Percentiles rank a stretch among this genome's conserved stretches.
Evolutionary conservation across 106 monocot genomes (phyloP).

Genomic region (Cymbidium sinense): DNA sequence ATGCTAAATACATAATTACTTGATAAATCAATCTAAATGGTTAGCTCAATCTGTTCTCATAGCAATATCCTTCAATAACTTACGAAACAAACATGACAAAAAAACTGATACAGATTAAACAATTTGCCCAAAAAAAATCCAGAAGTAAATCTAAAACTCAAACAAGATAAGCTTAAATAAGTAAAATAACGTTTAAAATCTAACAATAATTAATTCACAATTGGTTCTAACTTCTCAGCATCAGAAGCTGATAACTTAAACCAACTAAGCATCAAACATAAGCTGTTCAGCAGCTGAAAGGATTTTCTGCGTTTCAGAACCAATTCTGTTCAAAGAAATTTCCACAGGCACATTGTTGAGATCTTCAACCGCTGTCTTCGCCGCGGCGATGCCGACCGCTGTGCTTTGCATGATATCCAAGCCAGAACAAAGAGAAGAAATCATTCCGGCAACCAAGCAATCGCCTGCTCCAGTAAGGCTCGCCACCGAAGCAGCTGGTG

Average conservation of each 20-base stretch:
- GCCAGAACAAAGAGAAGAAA: conserved; percentile 57
- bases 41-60: too few relatives aligned
- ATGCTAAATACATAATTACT: too few relatives aligned
- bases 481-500: conserved; percentile 53
- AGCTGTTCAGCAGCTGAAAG: not conserved
- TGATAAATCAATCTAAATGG: too few relatives aligned
- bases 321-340: conserved; percentile 15
- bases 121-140: not conserved
- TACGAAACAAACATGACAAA: too few relatives aligned
- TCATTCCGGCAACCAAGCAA: conserved; percentile 78
- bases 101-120: too few relatives aligned
- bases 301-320: not conserved
- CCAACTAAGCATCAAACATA: not conserved
- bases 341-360: conserved; percentile 51
- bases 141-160: too few relatives aligned
- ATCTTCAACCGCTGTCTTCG: conserved; percentile 67
- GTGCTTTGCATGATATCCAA: conserved; percentile 53
- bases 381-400: conserved; percentile 58
- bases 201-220: too few relatives aligned
- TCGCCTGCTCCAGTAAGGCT: conserved; percentile 79
- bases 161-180: too few relatives aligned
- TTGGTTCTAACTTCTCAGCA: too few relatives aligned
- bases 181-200: too few relatives aligned
- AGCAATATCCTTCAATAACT: too few relatives aligned
- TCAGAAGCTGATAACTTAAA: too few relatives aligned